Percentiles rank a stretch among this genome's conserved stretches.
These are phyloP conservation scores for Kodamaea hsintzibuensis DNA, from an alignment of 805 yeast genomes.

Conservation along the genomic window DNA sequence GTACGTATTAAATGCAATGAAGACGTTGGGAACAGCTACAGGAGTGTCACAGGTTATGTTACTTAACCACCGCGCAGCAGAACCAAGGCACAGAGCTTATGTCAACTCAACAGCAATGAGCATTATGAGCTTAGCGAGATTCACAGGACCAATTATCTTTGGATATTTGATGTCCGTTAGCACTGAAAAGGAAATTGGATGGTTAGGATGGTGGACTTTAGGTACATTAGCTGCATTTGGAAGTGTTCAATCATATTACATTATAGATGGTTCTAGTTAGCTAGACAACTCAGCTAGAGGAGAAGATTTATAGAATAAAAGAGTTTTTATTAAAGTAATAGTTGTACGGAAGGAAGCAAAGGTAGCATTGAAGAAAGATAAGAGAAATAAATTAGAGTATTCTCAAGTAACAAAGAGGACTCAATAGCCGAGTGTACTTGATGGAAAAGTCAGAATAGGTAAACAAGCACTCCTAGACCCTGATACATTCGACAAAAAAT, in stretches of 20 bases:
- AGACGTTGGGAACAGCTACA: slow-evolving; percentile 34
- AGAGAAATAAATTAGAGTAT: not conserved
- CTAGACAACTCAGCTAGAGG: slow-evolving; percentile 9
- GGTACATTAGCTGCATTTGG: slow-evolving; percentile 30
- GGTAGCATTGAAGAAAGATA: not conserved
- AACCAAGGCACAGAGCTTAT: slow-evolving; percentile 34
- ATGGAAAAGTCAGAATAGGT: not conserved
- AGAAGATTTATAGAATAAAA: no score
- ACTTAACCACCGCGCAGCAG: slow-evolving; percentile 37
- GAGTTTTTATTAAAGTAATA: no score
- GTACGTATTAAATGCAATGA: slow-evolving; percentile 32
- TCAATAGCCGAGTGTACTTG: no score
- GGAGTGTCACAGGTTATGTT: slow-evolving; percentile 39
- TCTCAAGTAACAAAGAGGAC: no score
- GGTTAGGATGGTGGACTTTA: slow-evolving; percentile 40
- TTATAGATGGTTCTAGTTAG: slow-evolving; percentile 34
- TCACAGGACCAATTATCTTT: slow-evolving; percentile 33
- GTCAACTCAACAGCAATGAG: slow-evolving; percentile 36
- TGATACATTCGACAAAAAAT: not conserved
- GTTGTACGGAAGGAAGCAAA: no score
- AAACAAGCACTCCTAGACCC: not conserved
- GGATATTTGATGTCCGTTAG: slow-evolving; percentile 38
- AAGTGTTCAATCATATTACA: slow-evolving; percentile 26
- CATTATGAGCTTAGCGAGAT: slow-evolving; percentile 33
- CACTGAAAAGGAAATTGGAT: slow-evolving; percentile 22